Percentiles rank a stretch among this genome's conserved stretches.
These are phyloP conservation scores for Fusarium musae DNA, from an alignment of 2,329 filamentous ascomycete genomes.

Conservation along the genomic window DNA sequence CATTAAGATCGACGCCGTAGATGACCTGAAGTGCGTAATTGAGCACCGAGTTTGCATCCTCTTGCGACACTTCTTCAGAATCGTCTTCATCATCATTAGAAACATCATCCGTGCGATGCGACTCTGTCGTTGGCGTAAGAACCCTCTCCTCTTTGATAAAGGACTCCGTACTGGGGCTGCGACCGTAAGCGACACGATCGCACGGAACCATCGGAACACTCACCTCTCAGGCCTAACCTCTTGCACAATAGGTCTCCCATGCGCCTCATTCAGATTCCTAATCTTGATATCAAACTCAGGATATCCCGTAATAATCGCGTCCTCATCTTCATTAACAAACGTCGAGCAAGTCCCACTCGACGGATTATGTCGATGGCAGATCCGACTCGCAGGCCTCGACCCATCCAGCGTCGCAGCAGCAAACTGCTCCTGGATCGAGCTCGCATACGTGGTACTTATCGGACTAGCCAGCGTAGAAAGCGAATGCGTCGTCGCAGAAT, in stretches of 20 bases:
- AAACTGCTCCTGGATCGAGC: constrained; percentile 49
- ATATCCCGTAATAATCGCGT: constrained; percentile 41
- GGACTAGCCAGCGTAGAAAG: constrained; percentile 51
- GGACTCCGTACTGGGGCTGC: constrained; percentile 31
- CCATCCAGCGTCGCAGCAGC: constrained; percentile 40
- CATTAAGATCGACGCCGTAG: constrained; percentile 52
- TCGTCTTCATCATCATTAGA: constrained; percentile 31
- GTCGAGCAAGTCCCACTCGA: constrained; percentile 53
- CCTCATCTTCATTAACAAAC: constrained; percentile 52
- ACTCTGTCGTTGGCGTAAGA: constrained; percentile 34
- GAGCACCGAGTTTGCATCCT: constrained; percentile 51
- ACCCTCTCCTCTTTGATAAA: constrained; percentile 37
- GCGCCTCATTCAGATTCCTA: constrained; percentile 25
- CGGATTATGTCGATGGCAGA: constrained; percentile 48
- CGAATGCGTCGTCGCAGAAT: constrained; percentile 54
- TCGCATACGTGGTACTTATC: constrained; percentile 51
- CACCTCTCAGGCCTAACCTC: constrained; percentile 28
- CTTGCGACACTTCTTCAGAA: constrained; percentile 44
- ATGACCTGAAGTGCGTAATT: constrained; percentile 52
- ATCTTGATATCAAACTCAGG: constrained; percentile 44
- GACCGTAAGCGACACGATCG: constrained; percentile 6
- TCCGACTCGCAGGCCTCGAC: constrained; percentile 44
- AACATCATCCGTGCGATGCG: neutral
- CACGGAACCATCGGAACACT: neutral
- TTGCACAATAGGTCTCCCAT: constrained; percentile 2